A percentile compares a stretch with the other conserved stretches of the same genome.
Conservation (phyloP, 495 filamentous ascomycete genomes). For the Trichoderma parareesei region DNA sequence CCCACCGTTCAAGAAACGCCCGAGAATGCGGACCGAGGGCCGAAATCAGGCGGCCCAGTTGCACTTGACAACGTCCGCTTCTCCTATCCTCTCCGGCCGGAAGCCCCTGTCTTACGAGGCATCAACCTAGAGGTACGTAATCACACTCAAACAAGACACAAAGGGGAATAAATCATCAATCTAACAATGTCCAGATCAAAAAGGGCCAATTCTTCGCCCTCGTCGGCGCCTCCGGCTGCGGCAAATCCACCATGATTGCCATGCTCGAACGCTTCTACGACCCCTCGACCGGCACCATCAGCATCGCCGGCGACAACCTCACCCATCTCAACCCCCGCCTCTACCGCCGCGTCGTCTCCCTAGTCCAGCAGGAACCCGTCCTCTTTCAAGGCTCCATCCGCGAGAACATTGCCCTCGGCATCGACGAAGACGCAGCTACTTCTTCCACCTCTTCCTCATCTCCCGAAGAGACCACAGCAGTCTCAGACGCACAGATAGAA, state of each 20-base stretch:
- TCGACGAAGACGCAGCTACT: constrained; percentile 16
- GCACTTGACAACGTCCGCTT: constrained; percentile 42
- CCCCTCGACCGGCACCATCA: constrained; percentile 43
- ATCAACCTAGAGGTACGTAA: constrained; percentile 36
- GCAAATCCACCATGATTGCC: constrained; percentile 48
- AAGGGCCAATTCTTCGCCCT: constrained; percentile 43
- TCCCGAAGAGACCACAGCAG: background rate
- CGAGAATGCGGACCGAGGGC: constrained; percentile 23
- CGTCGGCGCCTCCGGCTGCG: constrained; percentile 50
- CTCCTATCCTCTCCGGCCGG: constrained; percentile 36
- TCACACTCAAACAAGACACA: constrained; percentile 27
- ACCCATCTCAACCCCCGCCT: constrained; percentile 22
- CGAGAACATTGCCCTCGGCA: constrained; percentile 36
- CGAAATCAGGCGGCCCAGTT: constrained; percentile 21
- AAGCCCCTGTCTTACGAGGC: constrained; percentile 30
- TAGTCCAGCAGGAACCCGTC: constrained; percentile 37
- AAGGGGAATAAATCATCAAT: constrained; percentile 10
- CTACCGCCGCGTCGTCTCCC: constrained; percentile 35
- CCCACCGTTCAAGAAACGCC: constrained; percentile 29
- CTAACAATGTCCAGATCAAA: constrained; percentile 26
- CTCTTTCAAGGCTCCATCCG: constrained; percentile 36
- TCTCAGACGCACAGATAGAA: constrained; percentile 30
- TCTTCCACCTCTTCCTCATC: background rate
- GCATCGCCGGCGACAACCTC: constrained; percentile 38
- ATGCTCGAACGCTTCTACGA: constrained; percentile 58